Base-by-base conservation (phyloP, 2,329 filamentous ascomycete genomes). In the Coleophoma eucalyptorum region DNA sequence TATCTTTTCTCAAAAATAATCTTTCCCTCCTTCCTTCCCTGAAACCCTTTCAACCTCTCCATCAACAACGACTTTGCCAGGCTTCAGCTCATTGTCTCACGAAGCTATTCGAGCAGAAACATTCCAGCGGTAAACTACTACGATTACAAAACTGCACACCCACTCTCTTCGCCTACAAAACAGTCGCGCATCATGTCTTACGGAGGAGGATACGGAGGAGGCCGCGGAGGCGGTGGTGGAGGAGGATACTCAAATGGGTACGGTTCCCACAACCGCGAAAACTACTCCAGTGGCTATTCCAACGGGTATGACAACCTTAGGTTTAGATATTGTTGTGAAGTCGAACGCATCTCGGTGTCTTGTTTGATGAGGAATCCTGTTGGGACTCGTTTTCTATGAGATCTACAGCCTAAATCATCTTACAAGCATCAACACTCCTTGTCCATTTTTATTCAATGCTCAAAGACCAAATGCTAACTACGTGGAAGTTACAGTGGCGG, bases 151-250 rank as follows among this genome's bases (percentile, higher is more conserved):
- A 55, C 46, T 19, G 21, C 45, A n/a, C 40, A 26, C 49, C 38
- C 45, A 42, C 49, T 55, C 55, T 56, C 53, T 58, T 50, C 48
- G 50, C 43, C 34, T 48, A 45, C 46, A 46, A 33, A 49, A 40
- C 45, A 53, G 55, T 51, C 40, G 50, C 56, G 53, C 66, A 80
- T 65, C 67, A 90, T 89, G 86, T 89, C 86, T 72, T 88, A 89
- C 65, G 78, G 83, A 60, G 79, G 73, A 55, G 64, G 64, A 59
- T 68, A 81, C 61, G 78, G 76, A 50, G 69, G 72, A 58, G 67
- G 66, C 58, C 69, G 72, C 58, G 71, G 75, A 56, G 75, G 76
- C 58, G 72, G 78, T 57, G 69, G 72, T 50, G 67, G 72, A 55
- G 68, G 68, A 58, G 67, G 67, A 52, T 65, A 80, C 64, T 75